Conservation (phyloP, 73 alveolate genomes). For the Durusdinium trenchii region DNA sequence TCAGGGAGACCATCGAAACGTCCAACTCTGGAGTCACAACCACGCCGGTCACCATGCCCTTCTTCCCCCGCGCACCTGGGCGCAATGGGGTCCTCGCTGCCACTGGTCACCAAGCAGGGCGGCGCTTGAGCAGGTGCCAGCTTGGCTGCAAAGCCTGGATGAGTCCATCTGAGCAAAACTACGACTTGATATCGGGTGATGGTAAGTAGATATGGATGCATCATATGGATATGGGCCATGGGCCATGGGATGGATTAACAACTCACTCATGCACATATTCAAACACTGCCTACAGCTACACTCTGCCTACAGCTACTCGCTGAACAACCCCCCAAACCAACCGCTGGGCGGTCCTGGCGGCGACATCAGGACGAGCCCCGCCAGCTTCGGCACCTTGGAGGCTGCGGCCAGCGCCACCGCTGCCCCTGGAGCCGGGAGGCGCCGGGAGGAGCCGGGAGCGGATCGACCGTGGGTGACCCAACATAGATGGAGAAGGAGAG, state of each 20-base stretch:
- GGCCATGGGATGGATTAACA: no score
- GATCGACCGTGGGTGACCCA: no score
- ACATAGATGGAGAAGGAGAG: no score
- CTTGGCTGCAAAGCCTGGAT: constrained; percentile 47
- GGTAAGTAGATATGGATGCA: neutral
- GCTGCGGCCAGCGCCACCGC: constrained; percentile 84
- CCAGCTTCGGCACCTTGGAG: constrained; percentile 33
- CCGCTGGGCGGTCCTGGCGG: constrained; percentile 80
- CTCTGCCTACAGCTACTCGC: no score
- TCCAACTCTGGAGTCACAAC: neutral
- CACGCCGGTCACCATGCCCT: neutral
- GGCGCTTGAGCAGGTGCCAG: constrained; percentile 1
- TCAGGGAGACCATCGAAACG: no score
- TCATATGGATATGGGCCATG: no score
- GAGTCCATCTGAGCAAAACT: neutral
- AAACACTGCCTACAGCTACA: no score
- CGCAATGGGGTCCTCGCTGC: constrained; percentile 63
- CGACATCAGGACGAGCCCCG: constrained; percentile 64
- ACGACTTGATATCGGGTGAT: neutral
- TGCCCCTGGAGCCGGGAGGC: constrained; percentile 14
- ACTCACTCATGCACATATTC: no score
- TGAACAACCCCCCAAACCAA: no score
- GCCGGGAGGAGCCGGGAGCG: neutral
- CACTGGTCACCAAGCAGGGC: constrained; percentile 28
- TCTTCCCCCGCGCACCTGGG: constrained; percentile 13